Base-by-base conservation (phyloP, 2,329 filamentous ascomycete species). In the Blastomyces silverae region DNA sequence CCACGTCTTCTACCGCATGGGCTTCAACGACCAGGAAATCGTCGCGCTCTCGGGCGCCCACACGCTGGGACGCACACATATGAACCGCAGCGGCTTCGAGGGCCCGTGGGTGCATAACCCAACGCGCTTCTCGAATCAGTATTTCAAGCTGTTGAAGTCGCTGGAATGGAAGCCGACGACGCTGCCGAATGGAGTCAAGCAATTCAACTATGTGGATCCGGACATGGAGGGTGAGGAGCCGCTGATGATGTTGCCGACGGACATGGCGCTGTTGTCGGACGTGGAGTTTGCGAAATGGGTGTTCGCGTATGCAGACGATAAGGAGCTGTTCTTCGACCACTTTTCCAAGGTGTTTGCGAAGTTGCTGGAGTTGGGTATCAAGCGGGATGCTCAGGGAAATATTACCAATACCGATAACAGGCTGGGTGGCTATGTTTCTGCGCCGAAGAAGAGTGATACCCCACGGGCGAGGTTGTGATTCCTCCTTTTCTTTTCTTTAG, bases 191-290 rank as follows among this genome's bases (percentile, higher is more conserved):
- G 84, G 84, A 0, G 71, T 84, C 22, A 75, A 78, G 64, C 84
- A 87, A 75, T 88, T 85, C 72, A 81, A 83, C 56, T 84, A 85
- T 69, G 80, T 81, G 59, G 84, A 87, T 67, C 83, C 85, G 58
- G 83, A 87, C 68, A 71, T 73, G 20, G 64, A 69, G 10, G 69
- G 68, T 50, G 81, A 81, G 56, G 81, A 82, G 65, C 82, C 83
- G 64, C 75, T 88, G 53, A 88, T 88, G 86, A 88, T 88, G 86
- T 71, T 88, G 71, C 85, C 85, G 0, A 87, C 85, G 1, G 85
- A 88, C 71, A 82, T 88, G 70, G 82, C 85, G 4, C 77, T 88
- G 50, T 74, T 82, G 3, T 77, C 79, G 0, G 85, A 88, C 67
- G 72, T 78, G 2, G 71, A 68, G 6, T 88, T 88, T 71, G 72